Evolutionary conservation across 2,329 filamentous ascomycete species (phyloP).

Genomic region (Ceratocystiopsis sp.): DNA sequence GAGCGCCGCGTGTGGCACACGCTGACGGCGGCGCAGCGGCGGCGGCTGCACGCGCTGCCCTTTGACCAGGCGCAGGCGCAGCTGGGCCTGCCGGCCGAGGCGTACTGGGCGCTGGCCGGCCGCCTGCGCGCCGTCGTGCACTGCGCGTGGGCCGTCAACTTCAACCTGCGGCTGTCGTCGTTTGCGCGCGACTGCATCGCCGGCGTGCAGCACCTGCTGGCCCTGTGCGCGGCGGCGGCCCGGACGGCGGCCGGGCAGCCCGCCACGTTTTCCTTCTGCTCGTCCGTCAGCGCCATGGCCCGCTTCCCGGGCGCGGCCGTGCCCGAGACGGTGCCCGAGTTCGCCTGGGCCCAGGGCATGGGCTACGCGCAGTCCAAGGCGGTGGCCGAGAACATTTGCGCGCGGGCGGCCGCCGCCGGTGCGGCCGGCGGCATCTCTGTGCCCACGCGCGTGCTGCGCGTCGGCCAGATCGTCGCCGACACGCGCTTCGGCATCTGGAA

Average conservation of each 20-base stretch:
- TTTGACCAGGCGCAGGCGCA: too few relatives aligned
- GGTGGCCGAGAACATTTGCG: conserved; percentile 6
- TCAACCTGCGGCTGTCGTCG: conserved; percentile 27
- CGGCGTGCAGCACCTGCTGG: conserved; percentile 23
- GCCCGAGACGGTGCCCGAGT: too few relatives aligned
- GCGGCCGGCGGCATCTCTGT: too few relatives aligned
- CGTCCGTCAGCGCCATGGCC: too few relatives aligned
- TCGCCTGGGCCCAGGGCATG: neutral
- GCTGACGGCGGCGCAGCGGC: too few relatives aligned
- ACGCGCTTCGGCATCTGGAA: conserved; percentile 31
- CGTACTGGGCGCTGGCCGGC: conserved; percentile 13
- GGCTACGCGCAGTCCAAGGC: conserved; percentile 8
- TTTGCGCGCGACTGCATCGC: conserved; percentile 25
- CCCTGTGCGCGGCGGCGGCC: conserved; percentile 13
- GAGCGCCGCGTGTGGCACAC: too few relatives aligned
- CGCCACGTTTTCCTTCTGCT: conserved; percentile 3
- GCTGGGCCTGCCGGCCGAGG: conserved; percentile 19
- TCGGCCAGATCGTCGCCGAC: conserved; percentile 35
- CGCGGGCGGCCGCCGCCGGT: conserved; percentile 4
- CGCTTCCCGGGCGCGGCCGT: too few relatives aligned
- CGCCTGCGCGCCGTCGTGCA: conserved; percentile 26
- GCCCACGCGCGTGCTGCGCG: conserved; percentile 19
- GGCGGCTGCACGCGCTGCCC: too few relatives aligned
- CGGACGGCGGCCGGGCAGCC: conserved; percentile 7
- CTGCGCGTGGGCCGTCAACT: conserved; percentile 33